Base-by-base conservation (phyloP, 78 protist species). In the Dictyostelium firmibasis region DNA sequence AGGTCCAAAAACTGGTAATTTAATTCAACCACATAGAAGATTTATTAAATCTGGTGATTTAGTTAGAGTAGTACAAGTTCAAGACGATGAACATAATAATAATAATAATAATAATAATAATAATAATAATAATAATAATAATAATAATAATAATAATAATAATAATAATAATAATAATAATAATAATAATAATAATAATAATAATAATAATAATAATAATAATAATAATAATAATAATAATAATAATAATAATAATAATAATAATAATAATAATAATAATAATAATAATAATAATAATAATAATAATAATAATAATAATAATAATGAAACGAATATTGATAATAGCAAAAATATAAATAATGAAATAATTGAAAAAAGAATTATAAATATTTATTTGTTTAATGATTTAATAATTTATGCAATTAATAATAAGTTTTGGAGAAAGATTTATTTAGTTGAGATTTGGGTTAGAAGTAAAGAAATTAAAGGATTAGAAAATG, bases 321-420 rank as follows among this genome's bases (percentile, higher is more conserved):
- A 43, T 81, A 14, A 70, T n/a, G n/a, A n/a, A n/a, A n/a, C n/a
- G n/a, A n/a, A n/a, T n/a, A n/a, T n/a, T n/a, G n/a, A n/a, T n/a
- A n/a, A n/a, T n/a, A n/a, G n/a, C n/a, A n/a, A n/a, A n/a, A n/a
- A n/a, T n/a, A n/a, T n/a, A 1, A 18, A 47, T n/a, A 44, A 86
- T 29, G 84, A 81, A 72, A 82, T 57, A 2, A 57, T 75, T 31
- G 77, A 89, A 70, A 89, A 89, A 85, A 78, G 83, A 70, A 70
- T 62, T 31, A 10, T 89, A 0, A 36, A 18, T 33, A 43, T 89
- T 13, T 81, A 89, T 70, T 85, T 89, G 3, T 89, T 89, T 27
- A 89, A 89, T 81, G 94, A 89, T 35, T 36, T 89, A n/a, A 27
- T 89, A 18, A 81, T 89, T n/a, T 89, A 89, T 81, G 76, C 94